Base-by-base conservation (phyloP, 1,284 basidiomycete genomes). In the Apiotrichum brassicae region DNA sequence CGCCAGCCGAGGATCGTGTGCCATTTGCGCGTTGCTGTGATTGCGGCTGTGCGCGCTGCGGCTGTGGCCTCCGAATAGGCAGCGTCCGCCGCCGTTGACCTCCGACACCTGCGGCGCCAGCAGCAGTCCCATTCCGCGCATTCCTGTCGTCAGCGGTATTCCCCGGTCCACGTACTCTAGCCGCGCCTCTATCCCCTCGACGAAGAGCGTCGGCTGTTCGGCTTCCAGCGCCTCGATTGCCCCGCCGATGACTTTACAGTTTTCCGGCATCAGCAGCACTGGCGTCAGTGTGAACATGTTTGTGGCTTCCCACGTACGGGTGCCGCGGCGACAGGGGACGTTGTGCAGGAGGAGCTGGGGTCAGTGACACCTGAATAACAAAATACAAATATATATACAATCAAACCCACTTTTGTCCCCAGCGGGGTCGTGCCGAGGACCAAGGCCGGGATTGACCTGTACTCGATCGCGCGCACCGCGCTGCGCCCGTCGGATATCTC, bases 381-480 rank as follows among this genome's bases (percentile, higher is more conserved):
- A 4, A 34, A 2, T 25, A 18, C 13, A 13, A n/a, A 19, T 16
- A 43, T 16, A 6, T 19, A 6, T 9, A 14, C 6, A 37, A 26
- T 23, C 19, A 24, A 8, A 53, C 63, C 28, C 36, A 71, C 68
- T 54, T 74, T 74, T 24, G 53, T 58, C 3, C 72, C 72, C n/a
- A 73, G 42, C 26, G 58, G 46, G 12, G 72, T 74, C 38, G 69
- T 66, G 4, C 68, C 70, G 35, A 74, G 51, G 7, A 42, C 58
- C 19, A 74, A 39, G 9, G 47, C 63, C 0, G 42, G 48, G 9
- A 71, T 54, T 24, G 64, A 48, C 49, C 60, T 59, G 45, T 72
- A 71, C 53, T 74, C 72, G 40, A 74, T 65, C 8, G 65, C 72
- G 36, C 58, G 59, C 32, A 72, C 47, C 1, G 57, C 46, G 19